phyloP scores from a whole-genome alignment of 2,329 filamentous ascomycete genomes.

The Neophaeococcomyces aloes region DNA sequence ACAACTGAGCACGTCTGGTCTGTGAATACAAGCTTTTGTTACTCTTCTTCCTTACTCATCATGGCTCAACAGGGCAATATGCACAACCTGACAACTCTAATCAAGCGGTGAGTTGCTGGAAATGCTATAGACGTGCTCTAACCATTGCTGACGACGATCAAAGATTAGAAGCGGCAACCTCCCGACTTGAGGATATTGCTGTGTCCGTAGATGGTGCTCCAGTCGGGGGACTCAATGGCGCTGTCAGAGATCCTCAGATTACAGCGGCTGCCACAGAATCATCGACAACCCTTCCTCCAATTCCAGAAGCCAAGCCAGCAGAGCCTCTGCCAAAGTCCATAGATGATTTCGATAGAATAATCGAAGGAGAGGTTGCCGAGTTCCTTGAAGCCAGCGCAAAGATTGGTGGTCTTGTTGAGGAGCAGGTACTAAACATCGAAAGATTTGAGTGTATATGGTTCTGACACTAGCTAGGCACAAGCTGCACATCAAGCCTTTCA shows the following conservation, averaged over 20 bases:
- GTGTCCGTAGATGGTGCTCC: conserved; percentile 51
- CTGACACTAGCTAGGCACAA: conserved; percentile 34
- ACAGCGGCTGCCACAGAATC: conserved; percentile 26
- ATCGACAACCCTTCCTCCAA: conserved; percentile 27
- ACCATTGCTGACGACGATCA: conserved; percentile 16
- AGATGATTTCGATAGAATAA: conserved; percentile 74
- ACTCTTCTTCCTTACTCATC: not conserved
- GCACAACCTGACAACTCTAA: conserved; percentile 93
- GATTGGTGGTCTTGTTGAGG: conserved; percentile 64
- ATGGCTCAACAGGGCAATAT: conserved; percentile 47
- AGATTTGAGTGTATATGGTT: no score
- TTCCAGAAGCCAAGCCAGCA: conserved; percentile 38
- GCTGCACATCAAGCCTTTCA: conserved; percentile 58
- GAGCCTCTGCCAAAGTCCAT: conserved; percentile 65
- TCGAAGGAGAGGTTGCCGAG: conserved; percentile 61
- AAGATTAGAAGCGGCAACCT: conserved; percentile 95
- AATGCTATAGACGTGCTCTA: conserved; percentile 17
- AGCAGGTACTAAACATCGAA: no score
- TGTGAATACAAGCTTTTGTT: not conserved
- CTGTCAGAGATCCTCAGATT: conserved; percentile 25
- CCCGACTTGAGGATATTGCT: conserved; percentile 90
- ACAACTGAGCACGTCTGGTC: not conserved
- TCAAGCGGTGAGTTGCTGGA: conserved; percentile 68
- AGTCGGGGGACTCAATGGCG: conserved; percentile 24
- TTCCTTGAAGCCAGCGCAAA: conserved; percentile 70